Evolutionary conservation across 306 rosid species (phyloP).

Genomic region (Rosa persica): DNA sequence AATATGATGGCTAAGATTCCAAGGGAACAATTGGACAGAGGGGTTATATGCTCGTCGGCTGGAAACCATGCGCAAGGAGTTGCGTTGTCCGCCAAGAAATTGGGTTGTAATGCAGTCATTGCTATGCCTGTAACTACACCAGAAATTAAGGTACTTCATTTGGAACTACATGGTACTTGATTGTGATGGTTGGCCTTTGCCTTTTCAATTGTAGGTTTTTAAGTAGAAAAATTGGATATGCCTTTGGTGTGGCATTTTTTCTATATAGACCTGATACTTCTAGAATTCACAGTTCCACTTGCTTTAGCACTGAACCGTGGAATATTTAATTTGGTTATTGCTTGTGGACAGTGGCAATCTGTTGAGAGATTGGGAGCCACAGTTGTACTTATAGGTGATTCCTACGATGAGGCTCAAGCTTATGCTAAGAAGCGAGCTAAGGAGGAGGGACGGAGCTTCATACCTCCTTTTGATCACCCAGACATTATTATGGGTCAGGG

Average conservation of each 20-base stretch:
- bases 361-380: slow-evolving; percentile 82
- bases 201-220: not conserved
- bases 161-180: not conserved
- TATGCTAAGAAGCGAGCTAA: slow-evolving; percentile 70
- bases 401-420: slow-evolving; percentile 90
- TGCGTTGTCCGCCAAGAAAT: slow-evolving; percentile 80
- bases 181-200: not conserved
- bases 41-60: slow-evolving; percentile 96
- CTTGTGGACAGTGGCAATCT: slow-evolving; percentile 66
- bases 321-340: slow-evolving; percentile 2
- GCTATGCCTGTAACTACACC: slow-evolving; percentile 94
- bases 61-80: slow-evolving; percentile 99
- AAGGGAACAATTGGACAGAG: slow-evolving; percentile 58
- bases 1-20: slow-evolving; percentile 95
- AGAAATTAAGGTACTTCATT: slow-evolving; percentile 68
- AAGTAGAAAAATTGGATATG: not conserved
- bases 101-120: slow-evolving; percentile 76
- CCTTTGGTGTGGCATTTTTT: not conserved
- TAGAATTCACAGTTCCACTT: not conserved
- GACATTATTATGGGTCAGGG: slow-evolving; percentile 96
- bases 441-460: slow-evolving; percentile 72
- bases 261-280: not conserved
- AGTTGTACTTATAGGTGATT: slow-evolving; percentile 84
- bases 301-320: not conserved
- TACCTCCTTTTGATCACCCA: slow-evolving; percentile 96